Base-by-base conservation (phyloP, 345 rosid species). In the Durio zibethinus region DNA sequence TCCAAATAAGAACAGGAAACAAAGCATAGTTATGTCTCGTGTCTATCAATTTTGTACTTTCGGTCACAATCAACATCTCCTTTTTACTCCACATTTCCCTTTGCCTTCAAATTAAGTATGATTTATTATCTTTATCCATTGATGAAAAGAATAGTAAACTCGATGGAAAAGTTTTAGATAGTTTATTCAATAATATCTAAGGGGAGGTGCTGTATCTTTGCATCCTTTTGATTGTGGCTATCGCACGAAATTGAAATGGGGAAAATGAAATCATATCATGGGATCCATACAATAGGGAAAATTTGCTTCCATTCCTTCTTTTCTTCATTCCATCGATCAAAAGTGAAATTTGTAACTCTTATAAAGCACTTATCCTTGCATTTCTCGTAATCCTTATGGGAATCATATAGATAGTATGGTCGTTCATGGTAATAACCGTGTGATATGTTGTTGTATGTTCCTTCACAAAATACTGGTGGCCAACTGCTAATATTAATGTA, bases 41-140 rank as follows among this genome's bases (percentile, higher is more conserved):
- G 73, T 47, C 23, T 69, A 47, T 27, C 73, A 56, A 47, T 69
- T 69, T 71, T 71, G 60, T 71, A 71, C 74, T 50, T 71, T 27
- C 50, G 36, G 74, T 71, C 74, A 71, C 74, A 50, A 48, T 47
- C 74, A 68, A 68, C 5, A 40, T 66, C 50, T 40, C 31, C 33
- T 40, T 35, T 33, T 40, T 42, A 27, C 11, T 25, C 54, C 72
- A 69, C 25, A 27, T 69, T 47, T 36, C 23, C 15, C 27, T 69
- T 45, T 27, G 4, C 56, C 73, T 45, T 47, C 56, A 27, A 43
- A 45, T 69, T 15, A 23, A 69, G 33, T 16, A 47, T 47, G 57
- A 27, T 65, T 67, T 23, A 47, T 36, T 38, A 36, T 9, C 47
- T 36, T 64, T 64, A 20, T 5, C 48, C 70, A 20, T 14, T 12